Base-by-base conservation (phyloP, 2,329 filamentous ascomycete species). In the Xylaria sp. region DNA sequence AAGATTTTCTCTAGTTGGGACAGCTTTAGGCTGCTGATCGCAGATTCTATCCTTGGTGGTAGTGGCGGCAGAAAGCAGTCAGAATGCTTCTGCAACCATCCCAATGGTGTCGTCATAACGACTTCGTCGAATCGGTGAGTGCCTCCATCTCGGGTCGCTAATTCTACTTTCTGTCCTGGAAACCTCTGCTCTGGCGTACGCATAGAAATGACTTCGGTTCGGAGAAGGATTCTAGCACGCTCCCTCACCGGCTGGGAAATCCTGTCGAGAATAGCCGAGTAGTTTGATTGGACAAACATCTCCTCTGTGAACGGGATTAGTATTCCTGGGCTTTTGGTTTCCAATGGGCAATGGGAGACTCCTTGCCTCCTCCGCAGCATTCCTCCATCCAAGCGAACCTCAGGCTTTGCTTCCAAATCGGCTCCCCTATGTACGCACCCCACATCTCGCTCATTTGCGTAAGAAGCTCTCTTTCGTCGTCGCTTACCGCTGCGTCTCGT, bases 301-400 rank as follows among this genome's bases (percentile, higher is more conserved):
- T 88, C 89, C 71, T 85, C 86, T 82, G 59, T 7, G 17, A 21
- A 40, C 38, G 2, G 46, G n/a, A n/a, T 33, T 17, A 54, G 61
- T 19, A 53, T 46, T 23, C 4, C n/a, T 42, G 15, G 11, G 11
- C 21, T 12, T 38, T 5, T 2, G 4, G 14, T 2, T 45, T 31
- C 7, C 33, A 25, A 21, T n/a, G n/a, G n/a, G n/a, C n/a, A n/a
- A n/a, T n/a, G 25, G 12, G 31, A 6, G 21, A 17, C 23, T 78
- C 64, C 73, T 80, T 81, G 79, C 17, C 42, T 38, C 87, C 87
- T 68, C 89, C 87, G 51, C 89, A 84, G 60, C 85, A 88, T 71
- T 89, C 86, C 70, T 90, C 87, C 28, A 90, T 76, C 78, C 84
- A 87, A 70, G 89, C 88, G 73, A 86, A 89, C 69, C 83, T 86